Base-by-base conservation (phyloP, 1,139 yeast genomes). In the Geotrichum fermentans region DNA sequence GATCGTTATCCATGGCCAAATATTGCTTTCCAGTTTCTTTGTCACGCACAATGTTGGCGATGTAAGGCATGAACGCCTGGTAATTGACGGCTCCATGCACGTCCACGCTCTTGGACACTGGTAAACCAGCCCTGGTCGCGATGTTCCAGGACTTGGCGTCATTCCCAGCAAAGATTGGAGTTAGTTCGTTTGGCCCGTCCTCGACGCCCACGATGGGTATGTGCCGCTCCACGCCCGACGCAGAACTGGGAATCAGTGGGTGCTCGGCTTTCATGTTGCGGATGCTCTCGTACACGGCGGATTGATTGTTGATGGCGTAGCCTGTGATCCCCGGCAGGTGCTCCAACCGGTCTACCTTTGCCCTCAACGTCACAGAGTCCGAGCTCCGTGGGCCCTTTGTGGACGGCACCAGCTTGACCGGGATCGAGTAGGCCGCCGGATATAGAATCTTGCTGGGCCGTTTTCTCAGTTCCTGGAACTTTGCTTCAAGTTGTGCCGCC, bases 261-360 rank as follows among this genome's bases (percentile, higher is more conserved):
- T 46, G 49, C 14, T 22, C 17, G 13, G 29, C 45, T 36, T 36
- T 18, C 33, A 26, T 42, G 13, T 20, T 18, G 30, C 40, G 36
- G 16, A 46, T 14, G 20, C 14, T 18, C 34, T 16, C 14, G 22
- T 16, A 37, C 17, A 4, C 17, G 13, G 22, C 26, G 3, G 49
- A 46, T n/a, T 34, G 29, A 2, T 24, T 40, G 14, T 41, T 37
- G 16, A 46, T 36, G 16, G 29, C 30, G 29, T 40, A 46, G 11
- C 42, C 49, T 7, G 45, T 18, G 14, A 46, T 13, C 10, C 49
- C 49, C 3, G 49, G 38, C 2, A 46, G 33, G 10, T 35, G 29
- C 21, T 46, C 49, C n/a, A 46, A 11, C 8, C 49, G 39, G 16
- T 17, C 26, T 8, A 22, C n/a, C 8, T 18, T 41, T 1, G 20